phyloP scores from a whole-genome alignment of 331 rosid species.

The Malus hybrid region DNA sequence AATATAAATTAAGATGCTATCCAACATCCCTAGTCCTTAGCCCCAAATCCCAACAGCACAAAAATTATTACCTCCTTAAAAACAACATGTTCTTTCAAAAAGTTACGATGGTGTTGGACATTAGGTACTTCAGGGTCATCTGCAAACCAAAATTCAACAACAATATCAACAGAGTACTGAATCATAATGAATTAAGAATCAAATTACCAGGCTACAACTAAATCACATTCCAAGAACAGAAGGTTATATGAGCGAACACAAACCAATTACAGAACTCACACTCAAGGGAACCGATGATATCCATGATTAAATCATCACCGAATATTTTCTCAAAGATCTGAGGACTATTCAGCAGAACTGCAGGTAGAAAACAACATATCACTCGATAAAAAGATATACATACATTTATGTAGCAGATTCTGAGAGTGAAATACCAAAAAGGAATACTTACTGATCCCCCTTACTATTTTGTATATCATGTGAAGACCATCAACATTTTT shows the following conservation, averaged over 20 bases:
- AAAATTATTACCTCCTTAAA: constrained; percentile 73
- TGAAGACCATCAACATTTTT: constrained; percentile 80
- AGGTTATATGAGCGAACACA: neutral
- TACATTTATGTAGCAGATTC: neutral
- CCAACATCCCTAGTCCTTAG: neutral
- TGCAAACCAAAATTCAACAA: constrained; percentile 33
- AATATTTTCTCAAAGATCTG: constrained; percentile 81
- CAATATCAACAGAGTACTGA: constrained; percentile 4
- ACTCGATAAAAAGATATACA: constrained; percentile 3
- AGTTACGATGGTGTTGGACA: constrained; percentile 72
- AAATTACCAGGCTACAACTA: neutral
- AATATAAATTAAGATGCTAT: constrained; percentile 1
- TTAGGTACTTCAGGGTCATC: constrained; percentile 76
- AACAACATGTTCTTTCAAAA: constrained; percentile 80
- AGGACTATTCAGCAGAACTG: constrained; percentile 84
- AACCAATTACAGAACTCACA: constrained; percentile 53
- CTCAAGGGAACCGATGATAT: constrained; percentile 82
- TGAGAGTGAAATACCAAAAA: constrained; percentile 4
- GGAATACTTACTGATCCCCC: constrained; percentile 77
- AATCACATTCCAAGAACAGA: neutral
- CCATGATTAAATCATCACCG: constrained; percentile 77
- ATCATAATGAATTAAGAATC: constrained; percentile 1
- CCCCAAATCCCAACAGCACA: constrained; percentile 4
- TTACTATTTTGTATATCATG: constrained; percentile 85
- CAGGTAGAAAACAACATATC: constrained; percentile 17